phyloP scores from a whole-genome alignment of 176 grass and related monocot species.

The Dendrocalamus sinicus region DNA sequence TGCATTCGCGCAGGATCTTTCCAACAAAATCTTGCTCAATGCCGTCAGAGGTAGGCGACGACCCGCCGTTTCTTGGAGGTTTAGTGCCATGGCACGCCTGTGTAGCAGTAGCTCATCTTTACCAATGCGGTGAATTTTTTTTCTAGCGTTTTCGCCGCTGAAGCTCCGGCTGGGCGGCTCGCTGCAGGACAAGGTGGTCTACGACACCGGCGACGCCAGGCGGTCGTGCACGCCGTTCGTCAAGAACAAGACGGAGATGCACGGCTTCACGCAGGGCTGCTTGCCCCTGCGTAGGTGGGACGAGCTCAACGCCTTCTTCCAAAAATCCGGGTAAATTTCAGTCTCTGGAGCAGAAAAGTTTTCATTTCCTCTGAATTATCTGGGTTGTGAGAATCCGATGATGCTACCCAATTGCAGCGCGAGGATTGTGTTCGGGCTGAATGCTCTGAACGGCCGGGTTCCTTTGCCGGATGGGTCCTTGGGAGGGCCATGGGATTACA shows the following conservation, averaged over 20 bases:
- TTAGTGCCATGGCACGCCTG: background rate
- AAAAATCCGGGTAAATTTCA: constrained; percentile 54
- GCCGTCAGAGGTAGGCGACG: constrained; percentile 75
- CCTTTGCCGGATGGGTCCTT: constrained; percentile 63
- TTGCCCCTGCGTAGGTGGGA: constrained; percentile 74
- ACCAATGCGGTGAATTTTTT: background rate
- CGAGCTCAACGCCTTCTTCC: constrained; percentile 79
- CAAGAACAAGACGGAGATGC: constrained; percentile 62
- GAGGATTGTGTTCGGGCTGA: constrained; percentile 73
- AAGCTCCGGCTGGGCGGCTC: constrained; percentile 69
- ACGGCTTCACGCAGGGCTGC: constrained; percentile 69
- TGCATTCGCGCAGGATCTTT: constrained; percentile 67
- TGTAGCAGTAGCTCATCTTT: background rate
- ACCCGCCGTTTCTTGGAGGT: background rate
- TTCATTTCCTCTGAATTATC: background rate
- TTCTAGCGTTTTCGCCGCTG: constrained; percentile 66
- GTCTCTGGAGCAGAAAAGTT: background rate
- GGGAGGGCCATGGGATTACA: constrained; percentile 80
- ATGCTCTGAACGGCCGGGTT: constrained; percentile 78
- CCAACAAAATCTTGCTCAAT: constrained; percentile 77
- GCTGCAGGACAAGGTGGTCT: constrained; percentile 71
- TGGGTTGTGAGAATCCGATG: background rate
- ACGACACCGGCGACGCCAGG: constrained; percentile 30
- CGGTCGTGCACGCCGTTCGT: constrained; percentile 56
- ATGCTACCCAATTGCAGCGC: constrained; percentile 43